A percentile compares a stretch with the other conserved stretches of the same genome.
Evolutionary conservation across 1,284 basidiomycete species (phyloP).

Genomic region (Boletus austroedulis): DNA sequence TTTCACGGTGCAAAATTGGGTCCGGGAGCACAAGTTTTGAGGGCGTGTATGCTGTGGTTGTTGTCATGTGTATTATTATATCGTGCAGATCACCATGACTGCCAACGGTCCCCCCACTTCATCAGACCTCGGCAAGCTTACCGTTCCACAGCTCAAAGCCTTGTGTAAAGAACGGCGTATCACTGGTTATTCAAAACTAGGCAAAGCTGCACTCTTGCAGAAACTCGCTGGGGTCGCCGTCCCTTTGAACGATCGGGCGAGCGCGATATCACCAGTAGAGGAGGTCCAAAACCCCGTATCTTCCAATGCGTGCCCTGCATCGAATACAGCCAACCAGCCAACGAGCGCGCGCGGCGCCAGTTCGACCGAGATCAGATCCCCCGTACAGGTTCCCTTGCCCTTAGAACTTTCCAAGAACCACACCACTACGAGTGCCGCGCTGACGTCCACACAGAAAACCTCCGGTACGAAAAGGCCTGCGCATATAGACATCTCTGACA

Average conservation of each 20-base stretch:
- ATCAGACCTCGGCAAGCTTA: slow-evolving; percentile 40
- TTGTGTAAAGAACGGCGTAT: slow-evolving; percentile 63
- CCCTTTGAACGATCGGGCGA: slow-evolving; percentile 4
- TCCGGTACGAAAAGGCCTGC: slow-evolving; percentile 16
- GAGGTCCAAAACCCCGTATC: neutral
- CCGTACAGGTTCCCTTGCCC: neutral
- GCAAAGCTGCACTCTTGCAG: slow-evolving; percentile 54
- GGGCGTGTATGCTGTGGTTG: neutral
- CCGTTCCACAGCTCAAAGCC: slow-evolving; percentile 59
- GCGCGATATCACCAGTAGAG: neutral
- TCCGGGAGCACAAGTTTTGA: slow-evolving; percentile 11
- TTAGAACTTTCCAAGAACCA: neutral
- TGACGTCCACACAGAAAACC: neutral
- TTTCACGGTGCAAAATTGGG: slow-evolving; percentile 13
- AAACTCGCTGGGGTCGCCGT: slow-evolving; percentile 38
- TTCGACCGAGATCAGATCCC: neutral
- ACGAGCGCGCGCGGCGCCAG: neutral
- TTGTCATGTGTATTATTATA: neutral
- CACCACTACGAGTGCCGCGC: neutral
- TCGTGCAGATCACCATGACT: slow-evolving; percentile 8
- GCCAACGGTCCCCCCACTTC: neutral
- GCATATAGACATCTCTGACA: slow-evolving; percentile 23
- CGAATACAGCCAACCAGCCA: neutral
- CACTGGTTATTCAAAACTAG: slow-evolving; percentile 63
- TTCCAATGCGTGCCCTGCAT: neutral